Evolutionary conservation across 257 asterid species (phyloP).

Genomic region (Leptodermis oblonga): DNA sequence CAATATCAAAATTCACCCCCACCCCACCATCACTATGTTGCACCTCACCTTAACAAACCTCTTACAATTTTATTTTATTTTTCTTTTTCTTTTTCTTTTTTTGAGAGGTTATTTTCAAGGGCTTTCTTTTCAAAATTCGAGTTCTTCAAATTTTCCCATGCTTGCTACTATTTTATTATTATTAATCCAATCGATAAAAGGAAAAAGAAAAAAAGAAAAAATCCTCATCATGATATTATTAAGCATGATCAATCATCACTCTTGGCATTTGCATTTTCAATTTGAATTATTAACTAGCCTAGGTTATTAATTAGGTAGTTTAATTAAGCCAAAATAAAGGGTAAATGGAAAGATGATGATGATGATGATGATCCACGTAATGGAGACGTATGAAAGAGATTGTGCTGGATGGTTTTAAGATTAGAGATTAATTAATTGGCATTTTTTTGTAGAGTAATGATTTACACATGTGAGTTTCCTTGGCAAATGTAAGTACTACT

Average conservation of each 20-base stretch:
- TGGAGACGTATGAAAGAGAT: slow-evolving; percentile 6
- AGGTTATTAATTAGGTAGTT: background rate
- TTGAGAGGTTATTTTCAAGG: background rate
- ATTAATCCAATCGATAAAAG: background rate
- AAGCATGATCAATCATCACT: slow-evolving; percentile 27
- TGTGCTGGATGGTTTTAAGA: no score
- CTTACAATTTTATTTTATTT: background rate
- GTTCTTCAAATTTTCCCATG: slow-evolving; percentile 4
- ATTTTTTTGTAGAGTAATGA: slow-evolving; percentile 1
- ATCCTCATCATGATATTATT: slow-evolving; percentile 23
- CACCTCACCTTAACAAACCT: slow-evolving; percentile 25
- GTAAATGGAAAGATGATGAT: background rate
- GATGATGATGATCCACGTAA: slow-evolving; percentile 6
- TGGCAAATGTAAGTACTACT: background rate
- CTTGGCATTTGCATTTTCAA: slow-evolving; percentile 9
- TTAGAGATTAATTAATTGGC: slow-evolving; percentile 8
- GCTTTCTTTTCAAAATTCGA: background rate
- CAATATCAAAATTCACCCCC: slow-evolving; percentile 28
- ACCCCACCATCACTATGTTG: slow-evolving; percentile 44
- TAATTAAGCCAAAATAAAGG: background rate
- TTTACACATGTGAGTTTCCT: slow-evolving; percentile 3
- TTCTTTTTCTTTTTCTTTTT: background rate
- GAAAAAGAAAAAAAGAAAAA: slow-evolving; percentile 1
- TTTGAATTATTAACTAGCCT: slow-evolving; percentile 1
- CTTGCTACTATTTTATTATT: slow-evolving; percentile 5